Base-by-base conservation (phyloP, 1,284 basidiomycete genomes). In the Ceratobasidium sp. region DNA sequence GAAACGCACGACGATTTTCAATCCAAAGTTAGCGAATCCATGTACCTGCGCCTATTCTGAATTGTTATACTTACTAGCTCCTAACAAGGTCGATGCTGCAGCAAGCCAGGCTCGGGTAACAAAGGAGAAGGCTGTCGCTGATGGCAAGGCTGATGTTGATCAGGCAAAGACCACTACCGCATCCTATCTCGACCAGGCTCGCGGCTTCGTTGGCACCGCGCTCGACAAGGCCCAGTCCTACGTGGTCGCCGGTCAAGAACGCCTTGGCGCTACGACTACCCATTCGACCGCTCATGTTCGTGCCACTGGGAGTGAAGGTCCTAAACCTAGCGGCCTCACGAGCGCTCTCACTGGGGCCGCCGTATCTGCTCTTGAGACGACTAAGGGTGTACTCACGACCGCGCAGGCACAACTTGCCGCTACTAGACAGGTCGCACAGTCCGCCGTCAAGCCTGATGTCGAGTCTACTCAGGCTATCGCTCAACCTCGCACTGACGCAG, bases 61-160 rank as follows among this genome's bases (percentile, higher is more conserved):
- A 13, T 34, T 65, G 12, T 35, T 25, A 17, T 20, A 38, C 13
- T 20, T 20, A 3, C n/a, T 34, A n/a, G 25, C n/a, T 34, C 29
- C 20, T 29, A 20, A 1, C 22, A 20, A 67, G 64, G 64, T 67
- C 12, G 64, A 67, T 34, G 64, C 64, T 34, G 64, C 64, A 17
- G 64, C 64, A 6, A 40, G 25, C 3, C 20, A 52, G n/a, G 64
- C 52, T 45, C 64, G 52, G 17, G 17, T 55, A 25, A 72, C 56
- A 52, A 72, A 69, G 52, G 64, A 72, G 17, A 35, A 42, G 5
- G 71, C 68, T 25, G 68, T 70, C n/a, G 22, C 52, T 6, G 71
- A 69, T 27, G 71, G 70, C 32, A 69, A 72, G 38, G 70, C 60
- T 13, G 71, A 72, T 38, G 70, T 72, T 45, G 58, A 71, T 20